Base-by-base conservation (phyloP, 2,329 filamentous ascomycete genomes). In the Aspergillus ustus region DNA sequence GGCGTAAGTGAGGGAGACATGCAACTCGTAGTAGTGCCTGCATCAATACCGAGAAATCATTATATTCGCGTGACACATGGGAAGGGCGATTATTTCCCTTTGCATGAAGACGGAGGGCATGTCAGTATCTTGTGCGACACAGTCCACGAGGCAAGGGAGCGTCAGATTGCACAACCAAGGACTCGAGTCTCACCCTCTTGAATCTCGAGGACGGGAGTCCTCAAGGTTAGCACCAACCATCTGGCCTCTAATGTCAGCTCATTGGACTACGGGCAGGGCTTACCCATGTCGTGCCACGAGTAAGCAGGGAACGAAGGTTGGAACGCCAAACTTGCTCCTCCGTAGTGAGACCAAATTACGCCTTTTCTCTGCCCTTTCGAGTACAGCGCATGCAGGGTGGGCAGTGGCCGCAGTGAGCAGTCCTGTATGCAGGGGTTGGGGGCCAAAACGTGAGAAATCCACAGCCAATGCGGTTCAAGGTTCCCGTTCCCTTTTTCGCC, bases 71-170 rank as follows among this genome's bases (percentile, higher is more conserved):
- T 40, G 34, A 40, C 34, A 40, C 34, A 40, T 40, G 34, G 8
- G 9, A n/a, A 31, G 29, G 17, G 3, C 22, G 46, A 40, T 40
- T 49, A 8, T 43, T 13, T 44, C n/a, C 37, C 37, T 44, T 54
- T 6, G 40, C 40, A 54, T 43, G 15, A 19, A 54, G 22, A n/a
- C n/a, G n/a, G 22, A 45, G 22, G 20, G 37, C 7, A 25, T 40
- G 15, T 22, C 51, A 31, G 31, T 31, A 51, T 57, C 29, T 51
- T 56, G 54, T 57, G 22, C 46, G 43, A 57, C 54, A 31, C 44
- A 49, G 49, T 40, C 54, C 54, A 57, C 46, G 54, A 57, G 54
- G 46, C 45, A 44, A 31, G 49, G 31, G 19, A 51, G 31, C 25
- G 25, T 40, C 13, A 40, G 34, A 3, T 40, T 40, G 34, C 34